Conservation (phyloP, 31 red algal genomes). For the Odonthalia washingtoniensis region DNA sequence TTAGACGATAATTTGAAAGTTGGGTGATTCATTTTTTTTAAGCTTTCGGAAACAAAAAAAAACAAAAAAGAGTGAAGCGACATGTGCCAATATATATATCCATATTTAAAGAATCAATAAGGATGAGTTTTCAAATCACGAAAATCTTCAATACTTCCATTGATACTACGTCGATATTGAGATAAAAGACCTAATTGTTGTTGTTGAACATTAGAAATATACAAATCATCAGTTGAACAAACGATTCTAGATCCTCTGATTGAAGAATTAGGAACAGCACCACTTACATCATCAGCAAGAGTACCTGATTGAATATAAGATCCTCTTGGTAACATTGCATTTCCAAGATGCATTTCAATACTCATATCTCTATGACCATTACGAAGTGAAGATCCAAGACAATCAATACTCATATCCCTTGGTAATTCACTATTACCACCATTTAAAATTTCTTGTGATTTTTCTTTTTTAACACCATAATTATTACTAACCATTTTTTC, state of each 20-base stretch:
- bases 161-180: constrained; percentile 49
- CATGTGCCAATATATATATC: not conserved
- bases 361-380: constrained; percentile 57
- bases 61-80: not conserved
- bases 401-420: constrained; percentile 74
- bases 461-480: constrained; percentile 4
- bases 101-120: too few species aligned
- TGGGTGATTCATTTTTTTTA: not conserved
- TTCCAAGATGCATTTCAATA: constrained; percentile 64
- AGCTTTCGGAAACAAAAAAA: not conserved
- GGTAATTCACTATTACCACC: constrained; percentile 38
- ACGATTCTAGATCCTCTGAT: not conserved
- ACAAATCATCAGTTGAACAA: not conserved
- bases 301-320: constrained; percentile 47
- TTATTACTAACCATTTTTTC: constrained; percentile 20
- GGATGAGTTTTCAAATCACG: constrained; percentile 43
- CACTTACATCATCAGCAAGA: constrained; percentile 50
- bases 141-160: constrained; percentile 75
- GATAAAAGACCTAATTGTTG: constrained; percentile 7
- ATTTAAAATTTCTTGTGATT: constrained; percentile 35
- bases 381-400: constrained; percentile 61
- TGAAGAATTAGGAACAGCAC: not conserved
- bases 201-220: constrained; percentile 43
- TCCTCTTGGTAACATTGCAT: not conserved
- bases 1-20: not conserved